Evolutionary conservation across 176 grass and related monocot species (phyloP).

Genomic region (Panicum miliaceum): DNA sequence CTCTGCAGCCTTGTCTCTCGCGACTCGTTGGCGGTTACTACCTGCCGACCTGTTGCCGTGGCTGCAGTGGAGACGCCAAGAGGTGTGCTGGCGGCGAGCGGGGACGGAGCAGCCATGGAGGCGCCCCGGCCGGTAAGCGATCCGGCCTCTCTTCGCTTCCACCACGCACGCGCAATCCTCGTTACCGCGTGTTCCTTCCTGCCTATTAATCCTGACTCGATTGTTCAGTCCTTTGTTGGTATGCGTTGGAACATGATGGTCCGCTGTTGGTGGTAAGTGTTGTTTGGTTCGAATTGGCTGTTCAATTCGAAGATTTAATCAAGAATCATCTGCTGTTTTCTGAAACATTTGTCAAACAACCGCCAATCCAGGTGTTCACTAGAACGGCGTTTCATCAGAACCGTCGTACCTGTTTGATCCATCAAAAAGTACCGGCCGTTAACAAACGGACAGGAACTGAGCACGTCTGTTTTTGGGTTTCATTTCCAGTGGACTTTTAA

Average conservation of each 20-base stretch:
- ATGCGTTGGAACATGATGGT: neutral
- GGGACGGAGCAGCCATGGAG: constrained; percentile 40
- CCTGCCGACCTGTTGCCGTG: neutral
- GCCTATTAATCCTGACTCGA: neutral
- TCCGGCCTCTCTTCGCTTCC: neutral
- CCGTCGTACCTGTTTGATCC: neutral
- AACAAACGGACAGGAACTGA: neutral
- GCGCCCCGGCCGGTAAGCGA: constrained; percentile 24
- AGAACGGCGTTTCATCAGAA: neutral
- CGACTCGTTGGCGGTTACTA: neutral
- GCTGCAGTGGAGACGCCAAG: neutral
- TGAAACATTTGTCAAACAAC: neutral
- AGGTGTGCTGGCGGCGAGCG: neutral
- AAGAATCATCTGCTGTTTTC: neutral
- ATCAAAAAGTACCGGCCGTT: neutral
- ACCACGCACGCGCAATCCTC: neutral
- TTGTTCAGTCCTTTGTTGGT: neutral
- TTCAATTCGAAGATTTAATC: neutral
- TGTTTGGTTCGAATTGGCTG: neutral
- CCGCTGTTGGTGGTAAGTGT: too few species aligned
- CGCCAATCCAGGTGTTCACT: neutral
- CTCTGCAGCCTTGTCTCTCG: constrained; percentile 9
- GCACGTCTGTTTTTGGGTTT: neutral
- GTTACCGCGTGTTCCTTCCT: neutral
- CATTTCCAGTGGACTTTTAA: neutral